Base-by-base conservation (phyloP, 805 yeast genomes). In the Komagataella ulmi region DNA sequence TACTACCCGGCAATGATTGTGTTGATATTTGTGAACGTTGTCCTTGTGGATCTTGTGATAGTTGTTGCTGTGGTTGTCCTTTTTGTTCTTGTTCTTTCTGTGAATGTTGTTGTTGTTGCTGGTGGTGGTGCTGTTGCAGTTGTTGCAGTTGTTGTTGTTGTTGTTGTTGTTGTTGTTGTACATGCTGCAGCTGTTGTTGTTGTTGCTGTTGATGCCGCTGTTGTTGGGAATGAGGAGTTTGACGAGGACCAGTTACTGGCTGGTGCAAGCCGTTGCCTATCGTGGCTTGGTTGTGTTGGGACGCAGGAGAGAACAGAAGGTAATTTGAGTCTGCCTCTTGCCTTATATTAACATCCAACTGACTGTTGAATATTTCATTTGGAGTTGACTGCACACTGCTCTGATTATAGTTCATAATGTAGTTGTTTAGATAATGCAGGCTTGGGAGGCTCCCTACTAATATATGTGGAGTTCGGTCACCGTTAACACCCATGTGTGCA, bases 391-490 rank as follows among this genome's bases (percentile, higher is more conserved):
- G 19, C n/a, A 30, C 45, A 19, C 44, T 18, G 19, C n/a, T 24
- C 19, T 48, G 43, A 24, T 24, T 36, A 24, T 47, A 30, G 44
- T 40, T 36, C 18, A 30, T 21, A 45, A 66, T 61, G 23, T 58
- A 61, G 7, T 67, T 59, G 52, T 66, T 66, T 47, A 68, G 55
- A 48, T 60, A 66, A 52, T 65, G 67, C 50, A 68, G 53, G 51
- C 58, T 63, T 17, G 61, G 66, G 18, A 60, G 54, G 21, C 69
- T 62, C 1, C 91, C 93, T 21, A 78, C 81, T 45, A 85, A 65
- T 2, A 83, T 77, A 64, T 85, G 93, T 1, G 90, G 89, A 12
- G 80, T 70, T 18, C 76, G 74, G 3, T 79, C 71, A 1, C 87
- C 86, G 3, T 80, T 80, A 30, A 74, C 77, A 17, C 74, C 73